These are phyloP conservation scores for Linum usitatissimum DNA, from an alignment of 345 rosid genomes.

Conservation along the genomic window DNA sequence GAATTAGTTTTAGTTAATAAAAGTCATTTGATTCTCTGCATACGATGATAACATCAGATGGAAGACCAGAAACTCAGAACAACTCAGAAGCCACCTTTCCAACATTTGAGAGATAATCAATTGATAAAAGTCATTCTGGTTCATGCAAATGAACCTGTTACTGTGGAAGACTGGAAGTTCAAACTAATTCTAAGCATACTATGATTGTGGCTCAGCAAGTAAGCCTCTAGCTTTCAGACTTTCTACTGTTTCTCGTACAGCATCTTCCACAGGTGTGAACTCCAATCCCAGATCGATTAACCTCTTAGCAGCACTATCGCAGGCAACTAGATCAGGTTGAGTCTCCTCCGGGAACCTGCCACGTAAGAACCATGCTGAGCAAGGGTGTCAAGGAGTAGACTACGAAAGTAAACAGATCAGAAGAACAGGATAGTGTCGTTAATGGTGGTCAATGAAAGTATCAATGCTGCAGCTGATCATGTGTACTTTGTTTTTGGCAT, in stretches of 20 bases:
- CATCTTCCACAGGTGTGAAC: constrained; percentile 58
- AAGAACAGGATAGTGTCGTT: not conserved
- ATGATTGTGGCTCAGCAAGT: constrained; percentile 15
- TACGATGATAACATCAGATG: not conserved
- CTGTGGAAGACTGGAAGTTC: too few species aligned
- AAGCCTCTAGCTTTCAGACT: constrained; percentile 52
- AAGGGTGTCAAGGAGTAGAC: not conserved
- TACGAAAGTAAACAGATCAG: not conserved
- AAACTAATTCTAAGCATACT: too few species aligned
- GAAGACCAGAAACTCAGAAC: not conserved
- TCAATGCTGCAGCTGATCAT: not conserved
- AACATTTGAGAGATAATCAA: not conserved
- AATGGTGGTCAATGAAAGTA: not conserved
- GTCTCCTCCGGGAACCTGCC: constrained; percentile 45
- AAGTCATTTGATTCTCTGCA: too few species aligned
- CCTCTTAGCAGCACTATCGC: constrained; percentile 67
- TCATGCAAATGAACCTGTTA: too few species aligned
- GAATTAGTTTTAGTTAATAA: too few species aligned
- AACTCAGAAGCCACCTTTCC: not conserved
- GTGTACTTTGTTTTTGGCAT: not conserved
- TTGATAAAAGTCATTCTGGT: too few species aligned
- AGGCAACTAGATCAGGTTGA: constrained; percentile 45
- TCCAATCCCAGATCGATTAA: constrained; percentile 46
- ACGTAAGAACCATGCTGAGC: not conserved
- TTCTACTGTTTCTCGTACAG: constrained; percentile 49